Evolutionary conservation across 192 early-diverging fungal species (phyloP), one percentile per base, ranked within the genome.

Genomic region (Coemansia sp.): DNA sequence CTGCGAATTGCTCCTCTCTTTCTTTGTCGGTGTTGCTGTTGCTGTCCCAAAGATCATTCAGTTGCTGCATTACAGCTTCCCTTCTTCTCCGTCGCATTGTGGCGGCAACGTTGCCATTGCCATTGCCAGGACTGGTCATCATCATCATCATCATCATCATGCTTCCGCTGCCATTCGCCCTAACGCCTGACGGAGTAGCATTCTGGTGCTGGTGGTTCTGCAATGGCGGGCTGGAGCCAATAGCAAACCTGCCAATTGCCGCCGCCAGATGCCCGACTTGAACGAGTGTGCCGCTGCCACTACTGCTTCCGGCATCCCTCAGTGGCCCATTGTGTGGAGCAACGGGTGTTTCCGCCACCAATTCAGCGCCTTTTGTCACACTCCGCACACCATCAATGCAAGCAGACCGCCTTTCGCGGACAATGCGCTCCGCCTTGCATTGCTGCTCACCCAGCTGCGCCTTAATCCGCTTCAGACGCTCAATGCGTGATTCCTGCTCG

Each of bases 371-470:
- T 18, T 26, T 26, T 26, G 11, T 23, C 7, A 23, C 21, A 4
- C 26, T 26, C 26, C 26, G 21, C 21, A 12, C 52, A 21, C 26
- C 23, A 23, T 9, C 52, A 26, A 9, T 23, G 23, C 52, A 54
- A 10, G 9, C 52, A 26, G 52, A 54, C 52, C 52, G 52, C 7
- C 12, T 54, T 54, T 21, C 52, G 21, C 52, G 26, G 23, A 54
- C 52, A 54, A 54, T 54, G 21, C 52, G 52, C 19, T 54, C 52
- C 52, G 52, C 52, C 21, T 26, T 54, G 52, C 52, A 54, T 54
- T 54, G 70, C 60, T 72, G 78, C n/a, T 72, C 79, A 6, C 32
- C 40, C 44, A 81, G 70, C 66, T 69, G 73, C 16, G 67, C 50
- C 3, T 74, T 59, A 15, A 81, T 59, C 4, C 74, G 57, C 54